Conservation (phyloP, 352 stramenopile species). For the Blastocystis hominis region DNA sequence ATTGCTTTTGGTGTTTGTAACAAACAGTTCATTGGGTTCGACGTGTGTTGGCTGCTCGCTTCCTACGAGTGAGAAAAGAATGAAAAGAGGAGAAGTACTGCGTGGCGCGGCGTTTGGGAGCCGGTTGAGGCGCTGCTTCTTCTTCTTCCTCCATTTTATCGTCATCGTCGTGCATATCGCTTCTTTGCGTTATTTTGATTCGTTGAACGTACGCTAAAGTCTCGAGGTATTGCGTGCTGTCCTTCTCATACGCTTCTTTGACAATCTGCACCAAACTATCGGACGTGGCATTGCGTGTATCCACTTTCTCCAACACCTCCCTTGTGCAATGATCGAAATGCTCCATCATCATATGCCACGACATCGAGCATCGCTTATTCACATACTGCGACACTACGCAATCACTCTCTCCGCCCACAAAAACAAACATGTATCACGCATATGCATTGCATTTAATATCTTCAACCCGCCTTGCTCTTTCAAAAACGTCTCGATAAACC, state of each 20-base stretch:
- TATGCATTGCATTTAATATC: neutral
- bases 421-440: neutral
- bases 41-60: neutral
- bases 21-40: neutral
- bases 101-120: neutral
- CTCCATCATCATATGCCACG: slow-evolving; percentile 7
- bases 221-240: neutral
- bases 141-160: neutral
- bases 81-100: neutral
- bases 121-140: neutral
- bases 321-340: neutral
- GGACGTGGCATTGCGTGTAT: neutral
- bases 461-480: neutral
- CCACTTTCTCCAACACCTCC: neutral
- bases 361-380: slow-evolving; percentile 34
- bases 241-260: neutral
- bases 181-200: neutral
- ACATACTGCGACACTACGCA: slow-evolving; percentile 22
- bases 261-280: neutral
- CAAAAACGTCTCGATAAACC: neutral
- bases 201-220: neutral
- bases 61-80: neutral
- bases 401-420: no score
- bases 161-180: slow-evolving; percentile 27
- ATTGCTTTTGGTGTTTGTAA: neutral